Evolutionary conservation across 495 filamentous ascomycete species (phyloP).

Genomic region (Penicillium lagena): DNA sequence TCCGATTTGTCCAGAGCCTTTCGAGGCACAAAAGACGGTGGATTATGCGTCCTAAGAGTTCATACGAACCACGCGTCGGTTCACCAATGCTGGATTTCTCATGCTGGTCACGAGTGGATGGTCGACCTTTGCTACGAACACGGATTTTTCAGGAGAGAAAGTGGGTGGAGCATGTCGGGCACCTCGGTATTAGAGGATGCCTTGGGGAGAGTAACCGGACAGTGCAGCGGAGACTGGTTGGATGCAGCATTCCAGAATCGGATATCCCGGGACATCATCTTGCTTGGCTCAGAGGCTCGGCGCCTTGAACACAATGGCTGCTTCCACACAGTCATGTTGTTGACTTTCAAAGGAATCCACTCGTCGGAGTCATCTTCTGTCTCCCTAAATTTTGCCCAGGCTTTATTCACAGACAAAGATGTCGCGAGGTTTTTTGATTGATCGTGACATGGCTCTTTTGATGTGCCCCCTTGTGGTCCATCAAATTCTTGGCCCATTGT

Average conservation of each 20-base stretch:
- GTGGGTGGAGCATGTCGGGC: constrained; percentile 30
- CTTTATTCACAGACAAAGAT: constrained; percentile 14
- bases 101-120: constrained; percentile 35
- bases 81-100: constrained; percentile 36
- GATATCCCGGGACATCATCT: constrained; percentile 18
- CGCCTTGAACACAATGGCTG: constrained; percentile 33
- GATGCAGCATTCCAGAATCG: constrained; percentile 9
- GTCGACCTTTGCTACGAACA: constrained; percentile 22
- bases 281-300: constrained; percentile 16
- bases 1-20: constrained; percentile 32
- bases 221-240: constrained; percentile 9
- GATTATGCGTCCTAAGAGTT: constrained; percentile 35
- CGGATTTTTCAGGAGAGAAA: constrained; percentile 20
- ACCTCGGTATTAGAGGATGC: constrained; percentile 19
- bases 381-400: constrained; percentile 22
- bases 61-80: constrained; percentile 38
- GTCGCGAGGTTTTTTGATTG: constrained; percentile 42
- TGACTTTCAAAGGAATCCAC: constrained; percentile 31
- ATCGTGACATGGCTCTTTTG: constrained; percentile 19
- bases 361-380: constrained; percentile 42
- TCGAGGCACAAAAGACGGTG: constrained; percentile 32
- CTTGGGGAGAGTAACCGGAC: constrained; percentile 22
- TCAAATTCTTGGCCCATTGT: constrained; percentile 31
- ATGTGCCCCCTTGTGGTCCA: constrained; percentile 8
- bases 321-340: constrained; percentile 31